Evolutionary conservation across 1,139 yeast species (phyloP), one percentile per base, ranked within the genome.

Genomic region (Casaregolazyma lundiana): DNA sequence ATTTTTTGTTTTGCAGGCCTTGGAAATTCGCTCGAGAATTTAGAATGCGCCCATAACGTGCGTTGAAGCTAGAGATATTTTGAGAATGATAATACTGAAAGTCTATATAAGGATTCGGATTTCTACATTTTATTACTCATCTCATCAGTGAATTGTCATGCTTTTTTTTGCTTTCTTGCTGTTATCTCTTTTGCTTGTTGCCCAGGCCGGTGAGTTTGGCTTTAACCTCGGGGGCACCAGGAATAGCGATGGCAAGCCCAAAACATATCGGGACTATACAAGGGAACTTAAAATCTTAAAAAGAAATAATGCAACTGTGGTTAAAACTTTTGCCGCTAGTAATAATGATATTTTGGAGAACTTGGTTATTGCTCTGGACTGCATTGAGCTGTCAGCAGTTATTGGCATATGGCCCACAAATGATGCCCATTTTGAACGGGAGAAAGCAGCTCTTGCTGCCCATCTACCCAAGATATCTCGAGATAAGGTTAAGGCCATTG

Each of bases 321-420:
- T 88, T 59, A 85, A 88, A 69, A 83, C 90, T 39, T 89, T 86
- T 63, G 89, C 96, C 39, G 85, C 84, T 46, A 81, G 92, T 17
- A 94, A 86, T 67, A 88, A 96, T 74, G 81, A 86, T 75, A 84
- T 95, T 50, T 75, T 90, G 63, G 78, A 83, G 69, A 73, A 74
- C 64, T 71, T 90, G 58, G 95, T 88, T 48, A 96, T 96, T 41
- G 96, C 89, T 51, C 87, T 88, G 50, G 89, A 82, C 61, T 70
- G 72, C 45, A 86, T 88, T 46, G 30, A 21, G 8, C 84, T 89
- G 75, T 72, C 76, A 61, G 67, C 85, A 46, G 77, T 87, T 66
- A 71, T 86, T 43, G 96, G 96, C 67, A 75, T 89, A 59, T 88
- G 96, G 96, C 96, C 96, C 65, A 85, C 74, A 46, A 95, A 86